These are phyloP conservation scores for Tieghemiomyces parasiticus DNA, from an alignment of 192 early-diverging fungal genomes.

Conservation along the genomic window DNA sequence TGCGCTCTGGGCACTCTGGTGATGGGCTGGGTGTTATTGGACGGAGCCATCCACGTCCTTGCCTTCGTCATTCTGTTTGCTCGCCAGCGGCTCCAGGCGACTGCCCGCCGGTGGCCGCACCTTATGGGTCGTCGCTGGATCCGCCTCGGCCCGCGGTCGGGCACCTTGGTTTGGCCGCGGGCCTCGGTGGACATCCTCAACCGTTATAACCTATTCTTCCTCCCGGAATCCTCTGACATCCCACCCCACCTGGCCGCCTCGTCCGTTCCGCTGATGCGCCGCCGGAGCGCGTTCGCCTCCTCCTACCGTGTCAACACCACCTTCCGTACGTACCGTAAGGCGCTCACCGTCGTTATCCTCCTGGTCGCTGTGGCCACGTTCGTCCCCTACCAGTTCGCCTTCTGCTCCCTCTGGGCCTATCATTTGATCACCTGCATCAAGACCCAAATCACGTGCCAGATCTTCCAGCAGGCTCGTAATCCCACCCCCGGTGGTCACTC, in stretches of 20 bases:
- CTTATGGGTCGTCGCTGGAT: too few relatives aligned
- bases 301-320: neutral
- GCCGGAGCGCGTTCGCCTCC: neutral
- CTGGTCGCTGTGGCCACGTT: slow-evolving; percentile 39
- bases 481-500: slow-evolving; percentile 10
- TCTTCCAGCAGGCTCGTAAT: neutral
- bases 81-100: too few relatives aligned
- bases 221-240: too few relatives aligned
- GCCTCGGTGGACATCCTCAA: too few relatives aligned
- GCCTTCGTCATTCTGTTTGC: too few relatives aligned
- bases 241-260: too few relatives aligned
- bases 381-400: slow-evolving; percentile 67
- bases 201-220: too few relatives aligned
- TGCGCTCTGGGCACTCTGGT: slow-evolving; percentile 1
- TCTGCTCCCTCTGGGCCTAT: slow-evolving; percentile 40
- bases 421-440: slow-evolving; percentile 34
- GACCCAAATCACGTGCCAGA: slow-evolving; percentile 17
- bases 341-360: slow-evolving; percentile 26
- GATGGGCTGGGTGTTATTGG: neutral
- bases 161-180: too few relatives aligned
- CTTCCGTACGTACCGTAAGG: slow-evolving; percentile 14
- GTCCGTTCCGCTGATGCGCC: neutral
- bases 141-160: too few relatives aligned
- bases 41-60: neutral
- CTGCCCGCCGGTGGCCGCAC: too few relatives aligned